Base-by-base conservation (phyloP, 176 grass and related monocot genomes). In the Rhynchospora tenuis region DNA sequence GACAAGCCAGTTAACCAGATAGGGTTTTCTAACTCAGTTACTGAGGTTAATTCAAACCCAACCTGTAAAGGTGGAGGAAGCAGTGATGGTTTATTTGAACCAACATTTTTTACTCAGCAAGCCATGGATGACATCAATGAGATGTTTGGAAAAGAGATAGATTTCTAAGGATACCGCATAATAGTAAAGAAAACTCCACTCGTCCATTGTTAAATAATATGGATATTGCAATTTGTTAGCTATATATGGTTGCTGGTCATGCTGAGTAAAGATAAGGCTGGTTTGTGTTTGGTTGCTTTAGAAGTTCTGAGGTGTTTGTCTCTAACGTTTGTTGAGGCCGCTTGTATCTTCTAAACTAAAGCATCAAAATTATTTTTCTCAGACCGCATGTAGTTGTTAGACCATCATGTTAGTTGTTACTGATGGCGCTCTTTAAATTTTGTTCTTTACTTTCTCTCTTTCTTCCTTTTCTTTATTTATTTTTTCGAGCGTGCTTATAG, bases 81-180 rank as follows among this genome's bases (percentile, higher is more conserved):
- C 43, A 77, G 80, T 17, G 67, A 64, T 83, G 92, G 76, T 84
- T 73, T 98, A n/a, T 98, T 91, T 89, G 96, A 98, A 87, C 92
- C 95, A 17, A 98, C 93, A 69, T 86, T 87, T 82, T 93, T 90
- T 63, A 98, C 95, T 28, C 86, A 80, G 0, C 86, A 93, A 57
- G 96, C 94, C 24, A 91, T 98, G 96, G 86, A 85, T 1, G 93
- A 98, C 66, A 93, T 98, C 59, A 95, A 95, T 73, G 89, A 91
- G 62, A 89, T 98, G 93, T 98, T 95, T 78, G 89, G 95, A 65
- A 90, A 86, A 83, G 88, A 89, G 17, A 87, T 98, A 29, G 91
- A 95, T 82, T 93, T 98, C 79, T 93, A 79, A 88, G 47, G 60
- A 26, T 0, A 6, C 8, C 71, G 26, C 22, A 67, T 75, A 27